phyloP scores from a whole-genome alignment of 805 yeast species.

The Candida sakaeoensis region DNA sequence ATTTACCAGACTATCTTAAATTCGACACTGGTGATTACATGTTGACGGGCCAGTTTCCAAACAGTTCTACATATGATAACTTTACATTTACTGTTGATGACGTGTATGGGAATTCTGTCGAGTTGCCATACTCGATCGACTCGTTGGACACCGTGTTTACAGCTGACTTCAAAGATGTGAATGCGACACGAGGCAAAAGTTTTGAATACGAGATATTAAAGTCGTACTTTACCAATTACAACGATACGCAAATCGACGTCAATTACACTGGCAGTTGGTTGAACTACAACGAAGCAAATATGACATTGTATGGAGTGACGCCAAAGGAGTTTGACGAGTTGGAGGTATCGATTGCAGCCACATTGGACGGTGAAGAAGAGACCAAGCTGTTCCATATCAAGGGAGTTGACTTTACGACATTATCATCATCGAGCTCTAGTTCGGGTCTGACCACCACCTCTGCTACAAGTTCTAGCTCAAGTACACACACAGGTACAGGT shows the following conservation, averaged over 20 bases:
- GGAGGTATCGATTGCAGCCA: slow-evolving; percentile 26
- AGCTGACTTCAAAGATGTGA: slow-evolving; percentile 48
- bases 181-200: slow-evolving; percentile 63
- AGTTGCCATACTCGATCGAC: slow-evolving; percentile 54
- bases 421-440: slow-evolving; percentile 19
- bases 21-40: slow-evolving; percentile 37
- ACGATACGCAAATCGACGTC: slow-evolving; percentile 45
- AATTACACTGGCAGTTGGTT: slow-evolving; percentile 55
- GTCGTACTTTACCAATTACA: slow-evolving; percentile 53
- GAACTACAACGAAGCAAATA: slow-evolving; percentile 51
- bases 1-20: slow-evolving; percentile 61
- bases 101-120: slow-evolving; percentile 55
- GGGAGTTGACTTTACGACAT: slow-evolving; percentile 40
- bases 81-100: slow-evolving; percentile 61
- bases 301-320: slow-evolving; percentile 69
- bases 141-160: slow-evolving; percentile 56
- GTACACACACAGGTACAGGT: slow-evolving; percentile 28
- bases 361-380: slow-evolving; percentile 26
- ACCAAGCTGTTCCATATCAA: slow-evolving; percentile 45
- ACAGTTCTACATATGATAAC: slow-evolving; percentile 32
- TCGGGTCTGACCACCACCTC: slow-evolving; percentile 26
- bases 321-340: slow-evolving; percentile 26
- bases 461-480: slow-evolving; percentile 22
- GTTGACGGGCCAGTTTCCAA: slow-evolving; percentile 57
- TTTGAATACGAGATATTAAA: slow-evolving; percentile 54